Evolutionary conservation across 257 asterid species (phyloP), one percentile per base, ranked within the genome.

Genomic region (Paraleonurus japonicus): DNA sequence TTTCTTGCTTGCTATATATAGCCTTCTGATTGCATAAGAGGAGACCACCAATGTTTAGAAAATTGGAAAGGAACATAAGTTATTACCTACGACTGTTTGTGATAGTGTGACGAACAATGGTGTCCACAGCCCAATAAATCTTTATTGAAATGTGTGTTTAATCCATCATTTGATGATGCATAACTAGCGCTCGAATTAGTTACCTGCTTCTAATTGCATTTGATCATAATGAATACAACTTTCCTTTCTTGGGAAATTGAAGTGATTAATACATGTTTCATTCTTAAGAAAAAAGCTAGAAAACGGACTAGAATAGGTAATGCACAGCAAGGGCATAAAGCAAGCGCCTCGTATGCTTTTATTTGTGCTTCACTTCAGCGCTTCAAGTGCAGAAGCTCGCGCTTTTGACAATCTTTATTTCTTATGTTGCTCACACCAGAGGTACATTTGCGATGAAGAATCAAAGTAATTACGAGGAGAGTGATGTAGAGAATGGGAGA

Each of bases 401-500:
- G 12, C 43, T 35, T 35, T 8, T 35, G 43, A 35, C 43, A 35
- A 35, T 1, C 43, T 35, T 32, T 32, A 32, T 32, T 32, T 32
- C 35, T 77, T 77, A 22, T 73, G 30, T 37, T 72, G 61, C 60
- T 71, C 59, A 7, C n/a, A 74, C 76, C 76, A 89, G 96, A 73
- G 71, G 77, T 50, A 75, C 67, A 48, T 75, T 75, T 55, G 80
- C 80, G 58, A 85, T 84, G 96, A 90, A 78, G 83, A 69, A 75
- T 75, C 78, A 72, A 30, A 76, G 32, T 65, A 74, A 65, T 67
- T 80, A 80, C 13, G 85, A 85, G 10, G 90, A 84, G 83, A 71
- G 54, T 10, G 97, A 94, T 66, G 15, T 90, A 75, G 98, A 94
- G 80, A 81, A 58, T 69, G 92, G 88, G 75, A 86, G 72, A 71